phyloP scores from a whole-genome alignment of 306 rosid genomes.

The Vicia villosa region DNA sequence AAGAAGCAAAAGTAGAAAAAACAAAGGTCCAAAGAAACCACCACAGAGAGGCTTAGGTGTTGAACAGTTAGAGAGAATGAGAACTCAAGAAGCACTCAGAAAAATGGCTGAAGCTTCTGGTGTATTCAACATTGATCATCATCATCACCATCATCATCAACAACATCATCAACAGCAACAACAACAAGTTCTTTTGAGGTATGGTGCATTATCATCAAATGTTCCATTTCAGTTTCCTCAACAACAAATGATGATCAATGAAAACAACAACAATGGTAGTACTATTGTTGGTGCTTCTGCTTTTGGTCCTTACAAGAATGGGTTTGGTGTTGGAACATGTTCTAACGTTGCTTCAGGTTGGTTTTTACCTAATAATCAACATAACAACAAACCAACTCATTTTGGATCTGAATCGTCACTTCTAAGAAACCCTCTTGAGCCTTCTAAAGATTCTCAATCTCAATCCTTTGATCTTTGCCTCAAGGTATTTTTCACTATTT shows the following conservation, averaged over 20 bases:
- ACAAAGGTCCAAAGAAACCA: conserved; percentile 49
- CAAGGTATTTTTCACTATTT: conserved; percentile 49
- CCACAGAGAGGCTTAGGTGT: conserved; percentile 83
- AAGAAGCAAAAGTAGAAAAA: conserved; percentile 43
- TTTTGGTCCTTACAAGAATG: not conserved
- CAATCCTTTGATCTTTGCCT: conserved; percentile 46
- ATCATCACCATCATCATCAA: not conserved
- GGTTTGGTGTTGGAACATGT: not conserved
- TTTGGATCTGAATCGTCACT: conserved; percentile 36
- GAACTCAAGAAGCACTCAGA: conserved; percentile 51
- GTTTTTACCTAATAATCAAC: conserved; percentile 25
- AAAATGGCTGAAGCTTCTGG: conserved; percentile 43
- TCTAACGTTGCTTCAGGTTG: conserved; percentile 15
- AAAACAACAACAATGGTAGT: not conserved
- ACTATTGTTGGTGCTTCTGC: not conserved
- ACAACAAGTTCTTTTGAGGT: conserved; percentile 29
- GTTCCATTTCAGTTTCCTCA: conserved; percentile 21
- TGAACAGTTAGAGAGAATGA: conserved; percentile 58
- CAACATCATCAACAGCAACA: not conserved
- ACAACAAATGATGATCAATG: not conserved
- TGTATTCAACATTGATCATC: not conserved
- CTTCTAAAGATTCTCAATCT: conserved; percentile 58
- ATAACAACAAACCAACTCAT: not conserved
- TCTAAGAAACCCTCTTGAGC: conserved; percentile 48
- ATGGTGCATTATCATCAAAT: conserved; percentile 37